phyloP scores from a whole-genome alignment of 2,329 filamentous ascomycete genomes.

The Stachybotrys echinatus region DNA sequence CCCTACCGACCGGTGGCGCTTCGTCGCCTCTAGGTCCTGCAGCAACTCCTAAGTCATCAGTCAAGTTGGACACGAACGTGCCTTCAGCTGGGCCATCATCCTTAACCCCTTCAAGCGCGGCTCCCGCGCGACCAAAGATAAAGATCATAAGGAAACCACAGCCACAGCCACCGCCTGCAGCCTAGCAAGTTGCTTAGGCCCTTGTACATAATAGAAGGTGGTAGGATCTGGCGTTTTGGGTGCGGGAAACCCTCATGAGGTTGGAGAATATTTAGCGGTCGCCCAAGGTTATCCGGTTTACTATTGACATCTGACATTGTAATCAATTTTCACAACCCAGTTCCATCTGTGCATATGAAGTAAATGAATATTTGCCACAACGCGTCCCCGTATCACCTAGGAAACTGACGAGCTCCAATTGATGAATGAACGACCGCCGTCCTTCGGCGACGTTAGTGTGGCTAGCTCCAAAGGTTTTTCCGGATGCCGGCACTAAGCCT shows the following conservation, averaged over 20 bases:
- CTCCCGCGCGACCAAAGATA: slow-evolving; percentile 25
- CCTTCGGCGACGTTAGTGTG: too few species aligned
- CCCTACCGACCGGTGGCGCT: slow-evolving; percentile 21
- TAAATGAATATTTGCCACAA: too few species aligned
- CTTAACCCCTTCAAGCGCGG: slow-evolving; percentile 14
- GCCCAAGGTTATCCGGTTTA: too few species aligned
- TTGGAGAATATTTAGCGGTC: too few species aligned
- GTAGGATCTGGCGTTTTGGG: not conserved
- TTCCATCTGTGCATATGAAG: too few species aligned
- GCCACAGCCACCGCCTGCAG: slow-evolving; percentile 16
- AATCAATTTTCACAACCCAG: too few species aligned
- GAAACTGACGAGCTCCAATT: too few species aligned
- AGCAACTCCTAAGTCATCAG: slow-evolving; percentile 19
- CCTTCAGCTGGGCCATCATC: slow-evolving; percentile 14
- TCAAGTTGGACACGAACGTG: slow-evolving; percentile 13
- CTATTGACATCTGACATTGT: too few species aligned
- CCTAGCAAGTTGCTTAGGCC: slow-evolving; percentile 7
- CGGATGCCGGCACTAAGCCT: not conserved
- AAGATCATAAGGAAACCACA: slow-evolving; percentile 30
- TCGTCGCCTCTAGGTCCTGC: slow-evolving; percentile 15
- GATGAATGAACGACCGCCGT: too few species aligned
- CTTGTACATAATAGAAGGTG: not conserved
- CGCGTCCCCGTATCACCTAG: too few species aligned
- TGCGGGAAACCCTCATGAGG: too few species aligned
- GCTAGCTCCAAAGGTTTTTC: too few species aligned